Percentiles rank a stretch among this genome's conserved stretches.
phyloP scores from a whole-genome alignment of 176 grass and related monocot genomes.

The Phragmites australis region DNA sequence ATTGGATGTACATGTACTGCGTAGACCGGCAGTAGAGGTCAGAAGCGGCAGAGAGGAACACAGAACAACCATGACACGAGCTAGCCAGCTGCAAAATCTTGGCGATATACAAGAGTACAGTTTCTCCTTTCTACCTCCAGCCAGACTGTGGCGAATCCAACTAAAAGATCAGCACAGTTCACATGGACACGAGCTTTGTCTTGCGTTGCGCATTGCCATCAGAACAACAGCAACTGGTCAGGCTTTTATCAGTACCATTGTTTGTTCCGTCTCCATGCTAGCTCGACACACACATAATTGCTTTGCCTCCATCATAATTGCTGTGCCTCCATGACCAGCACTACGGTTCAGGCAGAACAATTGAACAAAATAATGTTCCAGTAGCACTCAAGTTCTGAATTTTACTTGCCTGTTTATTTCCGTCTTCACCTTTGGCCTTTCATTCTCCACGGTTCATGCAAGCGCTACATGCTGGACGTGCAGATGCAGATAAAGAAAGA shows the following conservation, averaged over 20 bases:
- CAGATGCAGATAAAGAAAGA: background rate
- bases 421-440: constrained; percentile 6
- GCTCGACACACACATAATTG: background rate
- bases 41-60: background rate
- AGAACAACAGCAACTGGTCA: constrained; percentile 28
- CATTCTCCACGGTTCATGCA: background rate
- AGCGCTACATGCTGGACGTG: constrained; percentile 9
- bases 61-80: constrained; percentile 21
- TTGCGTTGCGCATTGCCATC: constrained; percentile 33
- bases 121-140: background rate
- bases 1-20: too few relatives aligned
- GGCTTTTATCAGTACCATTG: constrained; percentile 30
- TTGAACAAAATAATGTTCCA: background rate
- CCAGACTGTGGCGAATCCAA: constrained; percentile 17
- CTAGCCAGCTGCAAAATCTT: background rate
- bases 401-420: background rate
- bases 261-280: background rate
- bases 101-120: background rate
- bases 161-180: constrained; percentile 34
- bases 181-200: constrained; percentile 42
- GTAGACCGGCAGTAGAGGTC: too few relatives aligned
- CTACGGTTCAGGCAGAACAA: background rate
- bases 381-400: background rate
- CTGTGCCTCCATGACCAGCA: background rate
- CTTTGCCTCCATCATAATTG: background rate